phyloP scores from a whole-genome alignment of 192 early-diverging fungal species.

The Linnemannia hyalina region DNA sequence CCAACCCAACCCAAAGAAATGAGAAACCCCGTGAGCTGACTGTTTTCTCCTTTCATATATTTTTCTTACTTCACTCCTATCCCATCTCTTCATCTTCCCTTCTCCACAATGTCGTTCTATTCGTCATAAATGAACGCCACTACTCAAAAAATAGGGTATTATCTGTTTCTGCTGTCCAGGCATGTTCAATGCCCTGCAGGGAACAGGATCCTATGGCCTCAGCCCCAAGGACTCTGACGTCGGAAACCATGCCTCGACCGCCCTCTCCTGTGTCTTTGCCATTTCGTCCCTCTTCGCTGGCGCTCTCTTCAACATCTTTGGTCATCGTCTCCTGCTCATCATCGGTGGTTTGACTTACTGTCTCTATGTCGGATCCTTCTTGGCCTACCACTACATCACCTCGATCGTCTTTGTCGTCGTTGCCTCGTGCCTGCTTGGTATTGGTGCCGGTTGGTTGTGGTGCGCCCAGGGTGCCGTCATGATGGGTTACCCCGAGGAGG shows the following conservation, averaged over 20 bases:
- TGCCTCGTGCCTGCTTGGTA: constrained; percentile 83
- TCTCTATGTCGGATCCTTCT: constrained; percentile 83
- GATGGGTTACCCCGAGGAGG: constrained; percentile 86
- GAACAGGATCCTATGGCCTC: constrained; percentile 48
- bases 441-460: constrained; percentile 82
- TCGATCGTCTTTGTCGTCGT: constrained; percentile 73
- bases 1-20: background rate
- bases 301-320: constrained; percentile 82
- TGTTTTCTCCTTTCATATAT: background rate
- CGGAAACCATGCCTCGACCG: constrained; percentile 77
- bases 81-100: background rate
- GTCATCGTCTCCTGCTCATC: constrained; percentile 76
- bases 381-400: constrained; percentile 71
- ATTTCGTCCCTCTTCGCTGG: constrained; percentile 83
- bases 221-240: constrained; percentile 58
- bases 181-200: constrained; percentile 78
- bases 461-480: constrained; percentile 87
- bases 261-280: constrained; percentile 81
- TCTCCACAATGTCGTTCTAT: background rate
- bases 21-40: background rate
- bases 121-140: background rate
- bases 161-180: constrained; percentile 84
- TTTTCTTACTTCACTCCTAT: background rate
- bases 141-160: constrained; percentile 56
- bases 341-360: constrained; percentile 79